Evolutionary conservation across 2,329 filamentous ascomycete genomes (phyloP), one percentile per base, ranked within the genome.

Genomic region (Aspergillus clavatus): DNA sequence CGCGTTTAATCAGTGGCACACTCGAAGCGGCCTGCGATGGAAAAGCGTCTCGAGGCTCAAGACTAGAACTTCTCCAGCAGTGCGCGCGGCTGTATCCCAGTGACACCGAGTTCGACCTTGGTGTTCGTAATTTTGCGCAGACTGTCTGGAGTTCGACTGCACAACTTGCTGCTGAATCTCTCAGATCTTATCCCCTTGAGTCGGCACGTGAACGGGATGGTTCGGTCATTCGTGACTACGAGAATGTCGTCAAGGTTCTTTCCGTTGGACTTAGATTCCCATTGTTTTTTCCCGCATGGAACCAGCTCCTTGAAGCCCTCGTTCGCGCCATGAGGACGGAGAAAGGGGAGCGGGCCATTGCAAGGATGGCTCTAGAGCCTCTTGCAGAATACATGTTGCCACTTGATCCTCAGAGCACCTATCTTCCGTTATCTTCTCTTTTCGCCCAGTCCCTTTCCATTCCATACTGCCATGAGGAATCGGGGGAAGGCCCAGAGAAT

Each of bases 331-430:
- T 84, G 5, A 76, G 73, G 14, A 69, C 75, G 10, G 82, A 88
- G 51, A 78, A 79, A 42, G 86, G 87, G 3, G 82, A 88, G 50
- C 78, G 79, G 12, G 83, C 81, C 5, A 75, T 83, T 31, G 79
- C 82, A 4, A 72, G 86, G 40, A 77, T 79, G 19, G 74, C 89
- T 1, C 72, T 90, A 29, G 88, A 94, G 49, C 85, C 84, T 1
- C 58, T 93, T 3, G 80, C 86, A 0, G 83, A 79, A 53, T 58
- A 66, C 1, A 53, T 85, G 4, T 56, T 72, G 28, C 42, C 45
- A 24, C 63, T 60, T 38, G 47, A 46, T 31, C 40, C 58, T 12
- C 50, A 60, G 4, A 51, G 60, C 26, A 57, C 59, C 3, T 63
- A 57, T 47, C 45, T 72, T 74, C 43, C 67, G 53, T 50, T 54